Conservation (phyloP, 176 grass and related monocot species). For the Elymus sibiricus region DNA sequence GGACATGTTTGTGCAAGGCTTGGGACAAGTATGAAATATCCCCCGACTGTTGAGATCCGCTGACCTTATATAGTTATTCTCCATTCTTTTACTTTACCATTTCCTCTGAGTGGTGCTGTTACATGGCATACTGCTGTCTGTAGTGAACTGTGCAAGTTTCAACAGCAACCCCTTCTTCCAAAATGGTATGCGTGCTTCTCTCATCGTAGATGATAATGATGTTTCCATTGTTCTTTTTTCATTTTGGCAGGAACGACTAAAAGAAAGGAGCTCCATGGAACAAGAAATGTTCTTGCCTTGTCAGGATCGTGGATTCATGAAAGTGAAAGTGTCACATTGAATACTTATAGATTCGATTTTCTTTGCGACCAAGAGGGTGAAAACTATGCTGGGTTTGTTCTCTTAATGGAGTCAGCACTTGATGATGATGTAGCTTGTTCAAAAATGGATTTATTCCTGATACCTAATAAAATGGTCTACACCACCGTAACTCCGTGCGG, state of each 20-base stretch:
- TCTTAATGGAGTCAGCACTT: constrained; percentile 75
- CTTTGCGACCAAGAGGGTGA: constrained; percentile 63
- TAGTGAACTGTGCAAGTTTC: constrained; percentile 1
- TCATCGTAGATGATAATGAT: background rate
- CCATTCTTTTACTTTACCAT: constrained; percentile 10
- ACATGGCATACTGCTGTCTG: constrained; percentile 6
- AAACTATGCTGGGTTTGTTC: constrained; percentile 69
- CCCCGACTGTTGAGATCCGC: constrained; percentile 4
- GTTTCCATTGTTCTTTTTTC: constrained; percentile 4
- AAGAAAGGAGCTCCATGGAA: constrained; percentile 86
- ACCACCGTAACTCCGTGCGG: constrained; percentile 67
- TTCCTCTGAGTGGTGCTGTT: constrained; percentile 6
- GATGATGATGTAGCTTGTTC: constrained; percentile 71
- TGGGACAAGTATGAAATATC: constrained; percentile 4
- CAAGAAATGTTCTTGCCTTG: constrained; percentile 38
- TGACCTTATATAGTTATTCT: constrained; percentile 4
- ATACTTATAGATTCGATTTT: constrained; percentile 74
- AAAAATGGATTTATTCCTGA: constrained; percentile 76
- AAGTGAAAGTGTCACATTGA: constrained; percentile 48
- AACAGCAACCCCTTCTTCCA: constrained; percentile 7
- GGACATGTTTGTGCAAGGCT: constrained; percentile 17
- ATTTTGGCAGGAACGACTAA: constrained; percentile 77
- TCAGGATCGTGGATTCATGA: constrained; percentile 73
- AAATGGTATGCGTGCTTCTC: constrained; percentile 3
- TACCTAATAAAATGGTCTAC: constrained; percentile 73